A percentile compares a stretch with the other conserved stretches of the same genome.
Evolutionary conservation across 202 grass and related monocot species (phyloP).

Genomic region (Panicum virgatum): DNA sequence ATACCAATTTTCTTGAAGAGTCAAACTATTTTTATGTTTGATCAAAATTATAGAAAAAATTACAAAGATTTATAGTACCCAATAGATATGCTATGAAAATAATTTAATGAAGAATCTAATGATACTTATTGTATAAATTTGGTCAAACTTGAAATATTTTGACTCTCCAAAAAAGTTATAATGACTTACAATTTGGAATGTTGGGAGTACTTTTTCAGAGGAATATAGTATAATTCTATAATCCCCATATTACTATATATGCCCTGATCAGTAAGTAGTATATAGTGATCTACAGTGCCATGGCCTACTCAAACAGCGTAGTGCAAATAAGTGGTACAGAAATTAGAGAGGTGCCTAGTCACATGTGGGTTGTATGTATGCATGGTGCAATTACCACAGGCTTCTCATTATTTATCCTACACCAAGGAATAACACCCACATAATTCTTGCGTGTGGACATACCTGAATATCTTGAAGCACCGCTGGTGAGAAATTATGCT

Average conservation of each 20-base stretch:
- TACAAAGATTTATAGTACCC: too few relatives aligned
- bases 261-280: background rate
- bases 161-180: too few relatives aligned
- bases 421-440: background rate
- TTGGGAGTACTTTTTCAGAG: background rate
- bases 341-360: background rate
- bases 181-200: too few relatives aligned
- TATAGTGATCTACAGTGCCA: background rate
- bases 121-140: too few relatives aligned
- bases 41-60: too few relatives aligned
- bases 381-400: slow-evolving; percentile 4
- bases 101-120: too few relatives aligned
- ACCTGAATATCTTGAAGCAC: slow-evolving; percentile 46
- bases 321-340: background rate
- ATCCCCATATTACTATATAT: background rate
- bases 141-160: too few relatives aligned
- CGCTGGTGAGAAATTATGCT: slow-evolving; percentile 22
- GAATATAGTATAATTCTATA: too few relatives aligned
- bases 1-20: too few relatives aligned
- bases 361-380: background rate
- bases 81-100: too few relatives aligned
- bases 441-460: background rate
- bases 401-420: slow-evolving; percentile 27
- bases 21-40: too few relatives aligned
- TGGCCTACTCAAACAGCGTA: background rate